Conservation (phyloP, 129 eudicot species). For the Arctium lappa region DNA sequence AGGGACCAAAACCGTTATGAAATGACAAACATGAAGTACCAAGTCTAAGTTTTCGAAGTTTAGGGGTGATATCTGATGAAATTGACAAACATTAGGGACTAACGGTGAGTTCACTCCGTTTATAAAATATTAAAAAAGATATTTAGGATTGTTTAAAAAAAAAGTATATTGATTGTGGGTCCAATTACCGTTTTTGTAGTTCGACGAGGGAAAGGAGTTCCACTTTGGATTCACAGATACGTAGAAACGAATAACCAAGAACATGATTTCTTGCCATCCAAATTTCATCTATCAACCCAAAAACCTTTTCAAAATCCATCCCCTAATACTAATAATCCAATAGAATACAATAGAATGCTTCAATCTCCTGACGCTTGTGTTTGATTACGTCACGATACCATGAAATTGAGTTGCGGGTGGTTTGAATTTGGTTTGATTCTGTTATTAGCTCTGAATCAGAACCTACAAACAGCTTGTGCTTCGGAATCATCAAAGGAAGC, state of each 20-base stretch:
- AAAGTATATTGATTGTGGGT: neutral
- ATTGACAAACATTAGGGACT: too few species aligned
- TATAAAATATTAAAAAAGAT: too few species aligned
- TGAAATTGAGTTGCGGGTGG: slow-evolving; percentile 4
- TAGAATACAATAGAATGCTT: too few species aligned
- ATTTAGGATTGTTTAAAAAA: too few species aligned
- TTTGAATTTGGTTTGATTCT: slow-evolving; percentile 10
- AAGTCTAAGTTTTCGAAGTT: too few species aligned
- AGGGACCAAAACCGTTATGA: too few species aligned
- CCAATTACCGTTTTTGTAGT: neutral
- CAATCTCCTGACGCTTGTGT: neutral
- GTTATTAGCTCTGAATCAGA: slow-evolving; percentile 17
- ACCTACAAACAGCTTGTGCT: slow-evolving; percentile 23
- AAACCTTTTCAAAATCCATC: slow-evolving; percentile 9
- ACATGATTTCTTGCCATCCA: neutral
- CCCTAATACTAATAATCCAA: neutral
- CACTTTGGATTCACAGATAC: neutral
- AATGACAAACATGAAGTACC: too few species aligned
- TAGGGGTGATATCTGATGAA: too few species aligned
- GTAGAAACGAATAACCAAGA: neutral
- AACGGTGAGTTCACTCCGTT: too few species aligned
- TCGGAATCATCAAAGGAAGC: slow-evolving; percentile 59
- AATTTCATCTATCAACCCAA: neutral
- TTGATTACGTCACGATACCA: slow-evolving; percentile 8
- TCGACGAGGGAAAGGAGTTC: neutral